These are phyloP conservation scores for Backusella macrospora DNA, from an alignment of 192 early-diverging fungal species.

Conservation along the genomic window DNA sequence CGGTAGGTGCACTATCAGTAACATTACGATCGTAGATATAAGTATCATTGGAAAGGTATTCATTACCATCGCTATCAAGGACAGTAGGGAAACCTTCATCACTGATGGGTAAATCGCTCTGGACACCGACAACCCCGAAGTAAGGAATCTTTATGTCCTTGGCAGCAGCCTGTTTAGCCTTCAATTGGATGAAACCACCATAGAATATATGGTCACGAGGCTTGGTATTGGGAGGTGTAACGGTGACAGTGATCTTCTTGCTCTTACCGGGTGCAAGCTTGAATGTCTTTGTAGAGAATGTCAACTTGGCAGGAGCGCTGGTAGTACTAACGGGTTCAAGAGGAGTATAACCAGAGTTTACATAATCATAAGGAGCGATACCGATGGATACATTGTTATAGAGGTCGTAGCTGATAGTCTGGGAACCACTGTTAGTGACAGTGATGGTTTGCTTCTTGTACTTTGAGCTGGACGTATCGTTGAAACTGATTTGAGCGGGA, in stretches of 20 bases:
- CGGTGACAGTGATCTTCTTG: conserved; percentile 26
- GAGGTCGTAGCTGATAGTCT: conserved; percentile 42
- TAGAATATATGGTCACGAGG: conserved; percentile 44
- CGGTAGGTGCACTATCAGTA: not conserved
- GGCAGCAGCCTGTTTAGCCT: conserved; percentile 20
- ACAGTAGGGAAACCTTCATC: conserved; percentile 27
- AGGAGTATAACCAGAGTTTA: conserved; percentile 17
- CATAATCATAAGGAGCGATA: conserved; percentile 44
- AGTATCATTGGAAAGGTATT: conserved; percentile 31
- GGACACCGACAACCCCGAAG: conserved; percentile 50
- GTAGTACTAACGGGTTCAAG: conserved; percentile 21
- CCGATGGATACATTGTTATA: conserved; percentile 42
- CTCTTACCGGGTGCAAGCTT: conserved; percentile 28
- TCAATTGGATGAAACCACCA: conserved; percentile 50
- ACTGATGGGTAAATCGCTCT: conserved; percentile 50
- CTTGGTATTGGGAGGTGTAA: conserved; percentile 36
- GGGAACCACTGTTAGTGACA: conserved; percentile 48
- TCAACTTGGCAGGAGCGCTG: conserved; percentile 23
- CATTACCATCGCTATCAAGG: not conserved
- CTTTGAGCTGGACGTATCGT: conserved; percentile 48
- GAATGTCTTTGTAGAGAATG: conserved; percentile 28
- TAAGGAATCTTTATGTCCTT: conserved; percentile 48
- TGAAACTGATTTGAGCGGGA: conserved; percentile 54
- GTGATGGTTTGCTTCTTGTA: conserved; percentile 42
- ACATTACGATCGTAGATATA: conserved; percentile 15